A percentile compares a stretch with the other conserved stretches of the same genome.
Conservation (phyloP, 2,329 filamentous ascomycete genomes). For the Aureobasidium sp. region DNA sequence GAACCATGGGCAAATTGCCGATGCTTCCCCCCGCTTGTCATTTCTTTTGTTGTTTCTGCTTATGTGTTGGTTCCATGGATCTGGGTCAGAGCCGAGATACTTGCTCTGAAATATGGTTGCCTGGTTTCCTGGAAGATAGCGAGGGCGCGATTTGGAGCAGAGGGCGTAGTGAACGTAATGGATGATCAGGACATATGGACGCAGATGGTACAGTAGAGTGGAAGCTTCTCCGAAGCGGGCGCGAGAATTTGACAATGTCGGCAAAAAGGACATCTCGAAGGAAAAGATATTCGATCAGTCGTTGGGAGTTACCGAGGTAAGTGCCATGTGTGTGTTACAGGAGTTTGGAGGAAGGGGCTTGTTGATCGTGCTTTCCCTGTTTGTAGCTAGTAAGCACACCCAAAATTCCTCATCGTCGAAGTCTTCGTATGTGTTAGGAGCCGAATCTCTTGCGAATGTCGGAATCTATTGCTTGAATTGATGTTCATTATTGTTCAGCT, state of each 20-base stretch:
- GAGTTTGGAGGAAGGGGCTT: not conserved
- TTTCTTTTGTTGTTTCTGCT: not conserved
- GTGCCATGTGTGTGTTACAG: not conserved
- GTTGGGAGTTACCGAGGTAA: not conserved
- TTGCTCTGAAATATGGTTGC: not conserved
- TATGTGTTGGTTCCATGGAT: not conserved
- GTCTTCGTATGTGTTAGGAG: not conserved
- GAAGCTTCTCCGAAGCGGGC: too few species aligned
- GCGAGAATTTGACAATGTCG: not conserved
- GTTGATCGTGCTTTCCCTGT: not conserved
- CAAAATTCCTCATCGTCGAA: not conserved
- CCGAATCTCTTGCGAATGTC: not conserved
- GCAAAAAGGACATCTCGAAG: too few species aligned
- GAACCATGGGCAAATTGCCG: not conserved
- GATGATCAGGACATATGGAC: too few species aligned
- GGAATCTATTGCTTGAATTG: not conserved
- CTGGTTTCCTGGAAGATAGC: not conserved
- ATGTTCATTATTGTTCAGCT: not conserved
- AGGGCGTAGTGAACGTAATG: not conserved
- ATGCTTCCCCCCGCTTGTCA: conserved; percentile 4
- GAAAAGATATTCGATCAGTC: too few species aligned
- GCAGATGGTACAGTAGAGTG: too few species aligned
- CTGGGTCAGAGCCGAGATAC: not conserved
- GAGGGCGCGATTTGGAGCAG: too few species aligned
- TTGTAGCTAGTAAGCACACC: not conserved